These are phyloP conservation scores for Scheffersomyces stipitis DNA, from an alignment of 805 yeast genomes.

Conservation along the genomic window DNA sequence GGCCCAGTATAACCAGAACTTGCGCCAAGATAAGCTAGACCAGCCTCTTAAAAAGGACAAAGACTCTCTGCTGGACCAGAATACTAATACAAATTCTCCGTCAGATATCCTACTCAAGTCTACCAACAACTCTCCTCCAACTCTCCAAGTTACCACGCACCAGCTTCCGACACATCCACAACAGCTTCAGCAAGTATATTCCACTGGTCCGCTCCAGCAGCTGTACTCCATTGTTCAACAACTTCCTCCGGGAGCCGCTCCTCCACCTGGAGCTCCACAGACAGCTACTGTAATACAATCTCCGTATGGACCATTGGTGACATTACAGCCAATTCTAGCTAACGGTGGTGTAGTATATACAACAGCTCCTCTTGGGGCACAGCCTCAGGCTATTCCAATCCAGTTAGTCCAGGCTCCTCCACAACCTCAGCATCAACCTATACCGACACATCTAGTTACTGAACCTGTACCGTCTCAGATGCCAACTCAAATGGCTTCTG, in stretches of 20 bases:
- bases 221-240: not conserved
- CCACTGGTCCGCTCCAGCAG: not conserved
- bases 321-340: conserved; percentile 17
- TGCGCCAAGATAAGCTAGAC: conserved; percentile 22
- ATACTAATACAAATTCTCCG: not conserved
- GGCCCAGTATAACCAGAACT: conserved; percentile 48
- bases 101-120: not conserved
- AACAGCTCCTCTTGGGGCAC: not conserved
- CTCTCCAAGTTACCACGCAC: not conserved
- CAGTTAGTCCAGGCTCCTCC: not conserved
- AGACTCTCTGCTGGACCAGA: not conserved
- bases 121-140: not conserved
- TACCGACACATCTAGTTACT: not conserved
- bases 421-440: not conserved
- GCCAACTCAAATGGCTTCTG: not conserved
- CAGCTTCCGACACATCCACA: too few relatives aligned
- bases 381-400: not conserved
- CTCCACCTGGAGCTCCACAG: conserved; percentile 2
- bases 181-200: not conserved
- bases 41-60: conserved; percentile 4
- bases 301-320: conserved; percentile 27
- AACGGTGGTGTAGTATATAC: not conserved
- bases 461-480: not conserved
- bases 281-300: conserved; percentile 19
- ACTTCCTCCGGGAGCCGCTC: not conserved